Evolutionary conservation across 2,329 filamentous ascomycete genomes (phyloP).

Genomic region (Escovopsis sp.): DNA sequence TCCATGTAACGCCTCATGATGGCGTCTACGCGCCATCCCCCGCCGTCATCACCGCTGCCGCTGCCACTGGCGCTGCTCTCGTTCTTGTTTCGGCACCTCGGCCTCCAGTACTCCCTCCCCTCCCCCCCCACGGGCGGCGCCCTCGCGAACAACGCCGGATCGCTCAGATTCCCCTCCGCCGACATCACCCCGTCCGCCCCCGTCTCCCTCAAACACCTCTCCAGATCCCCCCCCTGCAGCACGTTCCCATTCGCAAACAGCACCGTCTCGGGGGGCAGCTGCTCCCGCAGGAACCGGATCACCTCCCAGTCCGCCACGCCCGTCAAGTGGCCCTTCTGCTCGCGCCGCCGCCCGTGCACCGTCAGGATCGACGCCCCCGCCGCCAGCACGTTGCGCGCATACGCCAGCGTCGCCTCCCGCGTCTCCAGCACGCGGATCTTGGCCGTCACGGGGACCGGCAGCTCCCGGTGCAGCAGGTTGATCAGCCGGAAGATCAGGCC

Average conservation of each 20-base stretch:
- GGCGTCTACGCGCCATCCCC: slow-evolving; percentile 80
- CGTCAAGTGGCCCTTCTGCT: slow-evolving; percentile 93
- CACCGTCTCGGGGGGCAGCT: slow-evolving; percentile 72
- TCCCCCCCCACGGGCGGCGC: slow-evolving; percentile 49
- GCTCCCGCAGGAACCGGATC: slow-evolving; percentile 68
- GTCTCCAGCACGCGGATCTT: slow-evolving; percentile 88
- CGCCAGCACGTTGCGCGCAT: slow-evolving; percentile 71
- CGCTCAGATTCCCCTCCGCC: slow-evolving; percentile 85
- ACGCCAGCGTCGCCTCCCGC: slow-evolving; percentile 70
- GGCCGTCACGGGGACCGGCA: slow-evolving; percentile 76
- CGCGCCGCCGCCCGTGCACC: slow-evolving; percentile 73
- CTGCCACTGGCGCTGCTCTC: too few species aligned
- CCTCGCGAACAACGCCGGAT: slow-evolving; percentile 70
- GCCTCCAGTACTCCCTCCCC: slow-evolving; percentile 73
- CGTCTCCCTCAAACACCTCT: slow-evolving; percentile 62
- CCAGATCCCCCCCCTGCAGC: slow-evolving; percentile 62
- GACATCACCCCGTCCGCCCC: slow-evolving; percentile 91
- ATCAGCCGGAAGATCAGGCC: slow-evolving; percentile 70
- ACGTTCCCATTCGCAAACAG: slow-evolving; percentile 96
- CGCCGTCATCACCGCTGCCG: slow-evolving; percentile 55
- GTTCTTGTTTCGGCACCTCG: too few species aligned
- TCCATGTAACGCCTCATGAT: slow-evolving; percentile 79
- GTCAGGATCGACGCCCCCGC: slow-evolving; percentile 89
- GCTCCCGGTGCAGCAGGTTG: slow-evolving; percentile 60
- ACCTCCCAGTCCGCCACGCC: slow-evolving; percentile 86